Evolutionary conservation across 129 eudicot species (phyloP), one percentile per base, ranked within the genome.

Genomic region (Erigeron canadensis): DNA sequence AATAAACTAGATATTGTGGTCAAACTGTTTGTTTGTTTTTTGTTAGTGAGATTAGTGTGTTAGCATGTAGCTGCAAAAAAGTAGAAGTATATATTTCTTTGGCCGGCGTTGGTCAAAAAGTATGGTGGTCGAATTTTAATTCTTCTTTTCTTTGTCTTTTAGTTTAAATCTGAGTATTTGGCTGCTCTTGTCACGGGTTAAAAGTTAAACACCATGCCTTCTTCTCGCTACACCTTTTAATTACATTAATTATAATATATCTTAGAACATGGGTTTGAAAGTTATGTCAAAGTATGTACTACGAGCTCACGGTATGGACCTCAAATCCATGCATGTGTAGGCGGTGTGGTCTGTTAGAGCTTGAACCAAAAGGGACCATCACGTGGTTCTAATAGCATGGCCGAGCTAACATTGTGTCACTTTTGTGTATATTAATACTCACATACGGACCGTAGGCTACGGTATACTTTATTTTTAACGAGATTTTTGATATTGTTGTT

Each of bases 81-180:
- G 59, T 59, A 59, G 28, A n/a, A n/a, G n/a, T n/a, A n/a, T n/a
- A n/a, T 10, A 53, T 51, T 44, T 74, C 65, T 51, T 74, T 56
- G 72, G 79, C 65, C 65, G 72, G 65, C 79, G 71, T 71, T 74
- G 79, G 79, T 65, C 72, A 74, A 74, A 74, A 74, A 65, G 64
- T 54, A 39, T 47, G 21, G 70, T 65, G 21, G 70, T 65, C 65
- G 45, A 60, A 2, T 60, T 60, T 41, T 40, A 42, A 12, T 17
- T 65, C 13, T 23, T 58, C 16, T 6, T 15, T 63, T 22, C 34
- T 74, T 51, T 74, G 69, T 74, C 71, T 63, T 73, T 73, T 73
- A 19, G 71, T 62, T 62, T 62, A 48, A 62, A 73, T 66, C 53
- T 74, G 56, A 53, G 34, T 54, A 63, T 65, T 53, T 74, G 72